Base-by-base conservation (phyloP, 768 basidiomycete species). In the Phanerodontia chrysosporium region DNA sequence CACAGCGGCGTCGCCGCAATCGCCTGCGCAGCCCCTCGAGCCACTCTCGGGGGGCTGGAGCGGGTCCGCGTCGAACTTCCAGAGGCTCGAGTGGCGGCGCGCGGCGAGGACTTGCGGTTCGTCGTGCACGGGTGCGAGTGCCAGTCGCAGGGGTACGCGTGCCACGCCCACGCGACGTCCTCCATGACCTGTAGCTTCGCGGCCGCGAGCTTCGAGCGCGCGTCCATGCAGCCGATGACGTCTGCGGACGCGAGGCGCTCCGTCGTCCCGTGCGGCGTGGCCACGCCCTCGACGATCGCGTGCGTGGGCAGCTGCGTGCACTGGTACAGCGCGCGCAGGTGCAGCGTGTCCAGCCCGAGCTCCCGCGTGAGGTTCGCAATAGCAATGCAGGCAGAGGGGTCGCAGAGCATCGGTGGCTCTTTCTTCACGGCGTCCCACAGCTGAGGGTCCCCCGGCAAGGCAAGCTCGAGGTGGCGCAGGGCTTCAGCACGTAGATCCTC, bases 261-360 rank as follows among this genome's bases (percentile, higher is more conserved):
- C 21, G 32, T 10, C 13, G n/a, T 16, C 36, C 53, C 35, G 21
- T 25, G 9, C n/a, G 24, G 39, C 10, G 8, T 25, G 36, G 13
- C 22, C 8, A 27, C 35, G 27, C 57, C 57, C 12, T 44, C 7
- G 21, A 58, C 57, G 22, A 49, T n/a, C 10, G 39, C 14, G 16
- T 25, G 42, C 22, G 46, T 36, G n/a, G 28, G 32, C 2, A 58
- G 49, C 22, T 58, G 57, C 7, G 28, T 21, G 29, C 57, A 58
- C 7, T 42, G 22, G 48, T 58, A 58, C 29, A 58, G 57, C 27
- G 57, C 57, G 30, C 57, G 57, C 35, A 36, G 21, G 25, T 49
- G 35, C 18, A 58, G 46, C 13, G 29, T 8, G 46, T 18, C n/a
- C 14, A 49, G 48, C 12, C 36, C 45, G 13, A 58, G 46, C 35